Base-by-base conservation (phyloP, 495 filamentous ascomycete species). In the Pseudotulostoma volvatum region DNA sequence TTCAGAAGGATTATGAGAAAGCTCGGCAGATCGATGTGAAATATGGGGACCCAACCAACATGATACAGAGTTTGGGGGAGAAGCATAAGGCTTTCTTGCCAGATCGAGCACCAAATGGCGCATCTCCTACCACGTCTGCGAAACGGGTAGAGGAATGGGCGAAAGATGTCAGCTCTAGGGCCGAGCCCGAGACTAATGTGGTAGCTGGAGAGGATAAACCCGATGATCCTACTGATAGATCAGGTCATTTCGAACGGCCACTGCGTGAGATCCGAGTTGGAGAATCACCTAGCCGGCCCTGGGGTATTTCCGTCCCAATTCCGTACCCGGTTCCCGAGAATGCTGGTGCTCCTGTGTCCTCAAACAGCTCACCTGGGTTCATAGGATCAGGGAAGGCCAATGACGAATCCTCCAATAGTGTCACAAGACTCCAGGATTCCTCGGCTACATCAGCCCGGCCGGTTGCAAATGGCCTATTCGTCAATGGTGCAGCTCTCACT, bases 1-100 rank as follows among this genome's bases (percentile, higher is more conserved):
- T 86, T 54, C 84, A 93, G 53, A 73, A 70, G 51, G 86, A 87
- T 50, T 74, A 81, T 18, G 70, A 79, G 42, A 79, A 81, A 42
- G 84, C 93, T 47, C 73, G 73, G 39, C 78, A 85, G 49, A 63
- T 94, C 18, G 86, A 94, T 50, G 82, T 81, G 31, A 94, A 94
- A 48, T 94, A 94, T 45, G 86, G 84, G 2, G 84, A 74, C 48
- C 63, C 93, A 17, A 83, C 79, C 40, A 87, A 69, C 57, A 93
- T 94, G 85, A 86, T 94, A 36, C 75, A 83, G 51, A 83, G 82
- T 16, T 63, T 94, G 18, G 79, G 84, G 34, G 65, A 71, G 39
- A 85, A 87, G 44, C 86, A 94, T 49, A 79, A 84, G 54, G 73
- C 79, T 0, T 76, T 84, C 67, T 59, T 94, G 7, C 82, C 83